phyloP scores from a whole-genome alignment of 1,284 basidiomycete genomes.

The Vanrija sp. region DNA sequence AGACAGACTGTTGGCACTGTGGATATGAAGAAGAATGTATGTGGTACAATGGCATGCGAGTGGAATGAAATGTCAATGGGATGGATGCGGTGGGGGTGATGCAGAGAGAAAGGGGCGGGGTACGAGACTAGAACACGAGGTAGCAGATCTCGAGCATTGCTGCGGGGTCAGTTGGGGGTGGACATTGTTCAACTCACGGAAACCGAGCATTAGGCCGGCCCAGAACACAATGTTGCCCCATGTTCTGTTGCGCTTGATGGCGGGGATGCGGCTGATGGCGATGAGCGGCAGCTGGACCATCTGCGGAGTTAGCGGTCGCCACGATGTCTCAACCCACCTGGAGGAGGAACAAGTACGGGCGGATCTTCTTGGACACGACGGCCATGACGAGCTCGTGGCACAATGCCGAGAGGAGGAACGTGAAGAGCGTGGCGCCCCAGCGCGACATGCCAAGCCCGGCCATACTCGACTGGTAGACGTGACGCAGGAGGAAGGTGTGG shows the following conservation, averaged over 20 bases:
- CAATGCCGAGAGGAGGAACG: conserved; percentile 82
- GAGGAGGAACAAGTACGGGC: conserved; percentile 48
- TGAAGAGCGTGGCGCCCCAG: conserved; percentile 78
- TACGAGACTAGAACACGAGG: conserved; percentile 7
- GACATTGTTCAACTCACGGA: conserved; percentile 52
- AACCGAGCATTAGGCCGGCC: conserved; percentile 75
- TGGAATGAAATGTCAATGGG: too few relatives aligned
- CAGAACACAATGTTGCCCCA: conserved; percentile 79
- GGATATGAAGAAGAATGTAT: too few relatives aligned
- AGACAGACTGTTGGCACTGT: too few relatives aligned
- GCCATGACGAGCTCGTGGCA: conserved; percentile 96
- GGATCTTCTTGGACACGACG: conserved; percentile 84
- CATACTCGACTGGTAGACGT: conserved; percentile 88
- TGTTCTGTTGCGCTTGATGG: conserved; percentile 71
- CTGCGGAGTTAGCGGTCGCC: conserved; percentile 47
- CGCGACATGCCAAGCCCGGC: conserved; percentile 69
- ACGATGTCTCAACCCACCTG: conserved; percentile 27
- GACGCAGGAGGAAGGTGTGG: conserved; percentile 78
- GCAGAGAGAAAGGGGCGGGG: too few relatives aligned
- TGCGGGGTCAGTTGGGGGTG: not conserved
- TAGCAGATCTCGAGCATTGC: conserved; percentile 16
- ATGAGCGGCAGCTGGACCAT: conserved; percentile 92
- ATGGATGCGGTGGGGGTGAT: too few relatives aligned
- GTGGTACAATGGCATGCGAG: too few relatives aligned
- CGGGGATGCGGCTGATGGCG: conserved; percentile 67